These are phyloP conservation scores for Xerocomus nothofagi DNA, from an alignment of 1,284 basidiomycete genomes.

Conservation along the genomic window DNA sequence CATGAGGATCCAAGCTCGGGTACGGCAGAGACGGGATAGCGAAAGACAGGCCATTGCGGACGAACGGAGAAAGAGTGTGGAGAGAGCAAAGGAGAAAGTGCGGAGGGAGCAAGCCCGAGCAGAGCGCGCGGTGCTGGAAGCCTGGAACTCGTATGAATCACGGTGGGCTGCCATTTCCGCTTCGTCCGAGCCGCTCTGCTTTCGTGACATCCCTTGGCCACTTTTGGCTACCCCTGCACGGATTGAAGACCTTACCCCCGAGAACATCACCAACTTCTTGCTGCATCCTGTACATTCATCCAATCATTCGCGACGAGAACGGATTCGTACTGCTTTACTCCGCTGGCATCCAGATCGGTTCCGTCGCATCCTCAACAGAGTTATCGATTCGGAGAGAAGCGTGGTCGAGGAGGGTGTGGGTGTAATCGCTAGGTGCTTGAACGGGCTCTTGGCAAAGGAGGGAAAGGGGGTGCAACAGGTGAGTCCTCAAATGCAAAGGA, in stretches of 20 bases:
- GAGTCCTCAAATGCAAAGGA: conserved; percentile 7
- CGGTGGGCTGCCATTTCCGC: conserved; percentile 53
- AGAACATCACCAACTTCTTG: conserved; percentile 54
- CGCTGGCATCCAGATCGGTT: conserved; percentile 81
- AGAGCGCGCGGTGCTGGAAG: conserved; percentile 45
- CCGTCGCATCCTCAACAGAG: conserved; percentile 51
- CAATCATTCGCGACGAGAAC: conserved; percentile 56
- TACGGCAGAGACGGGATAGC: conserved; percentile 46
- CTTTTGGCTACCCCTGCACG: conserved; percentile 42
- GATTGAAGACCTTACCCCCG: conserved; percentile 50
- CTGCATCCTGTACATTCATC: conserved; percentile 62
- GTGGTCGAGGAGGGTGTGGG: conserved; percentile 68
- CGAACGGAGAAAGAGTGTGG: conserved; percentile 34
- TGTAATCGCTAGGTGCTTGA: conserved; percentile 65
- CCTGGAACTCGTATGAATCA: conserved; percentile 61
- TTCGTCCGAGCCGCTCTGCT: conserved; percentile 48
- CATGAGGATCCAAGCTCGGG: conserved; percentile 45
- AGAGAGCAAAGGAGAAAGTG: conserved; percentile 33
- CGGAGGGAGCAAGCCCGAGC: conserved; percentile 39
- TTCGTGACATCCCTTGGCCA: conserved; percentile 73
- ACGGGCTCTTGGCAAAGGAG: conserved; percentile 59
- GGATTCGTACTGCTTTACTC: conserved; percentile 61
- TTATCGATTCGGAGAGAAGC: conserved; percentile 53
- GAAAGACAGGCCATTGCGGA: conserved; percentile 45
- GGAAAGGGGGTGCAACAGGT: conserved; percentile 31